Evolutionary conservation across 108 stramenopile genomes (phyloP).

Genomic region (Nitzschia putrida): DNA sequence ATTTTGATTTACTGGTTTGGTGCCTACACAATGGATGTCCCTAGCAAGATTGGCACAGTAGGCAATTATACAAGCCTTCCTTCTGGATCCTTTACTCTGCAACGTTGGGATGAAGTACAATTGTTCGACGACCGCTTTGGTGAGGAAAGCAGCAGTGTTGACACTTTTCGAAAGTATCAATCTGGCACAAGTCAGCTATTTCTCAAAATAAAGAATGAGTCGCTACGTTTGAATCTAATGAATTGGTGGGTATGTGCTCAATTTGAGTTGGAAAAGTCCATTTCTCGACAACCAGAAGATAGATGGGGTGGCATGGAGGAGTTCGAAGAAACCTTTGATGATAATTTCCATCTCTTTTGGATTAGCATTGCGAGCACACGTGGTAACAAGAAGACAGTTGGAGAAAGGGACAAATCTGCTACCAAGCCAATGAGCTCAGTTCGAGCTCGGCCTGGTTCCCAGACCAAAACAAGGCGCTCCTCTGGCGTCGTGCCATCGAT

Average conservation of each 20-base stretch:
- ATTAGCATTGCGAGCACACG: too few relatives aligned
- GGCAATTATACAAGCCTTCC: too few relatives aligned
- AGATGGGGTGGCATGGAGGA: slow-evolving; percentile 22
- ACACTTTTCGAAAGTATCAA: background rate
- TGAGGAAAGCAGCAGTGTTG: background rate
- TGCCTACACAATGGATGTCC: background rate
- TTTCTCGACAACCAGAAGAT: slow-evolving; percentile 5
- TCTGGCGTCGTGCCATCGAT: too few relatives aligned
- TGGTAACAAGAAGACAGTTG: too few relatives aligned
- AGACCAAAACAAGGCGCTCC: too few relatives aligned
- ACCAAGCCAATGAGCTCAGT: too few relatives aligned
- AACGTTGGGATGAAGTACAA: background rate
- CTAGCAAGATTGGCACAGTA: background rate
- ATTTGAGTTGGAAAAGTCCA: background rate
- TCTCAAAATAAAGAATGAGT: background rate
- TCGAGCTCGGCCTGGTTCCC: too few relatives aligned
- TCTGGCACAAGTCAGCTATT: background rate
- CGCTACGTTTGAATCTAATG: background rate
- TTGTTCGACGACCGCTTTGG: background rate
- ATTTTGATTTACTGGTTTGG: slow-evolving; percentile 20
- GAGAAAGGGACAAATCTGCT: too few relatives aligned
- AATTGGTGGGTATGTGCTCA: slow-evolving; percentile 9
- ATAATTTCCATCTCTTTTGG: slow-evolving; percentile 13
- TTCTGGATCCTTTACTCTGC: too few relatives aligned
- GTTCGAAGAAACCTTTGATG: slow-evolving; percentile 17